These are phyloP conservation scores for Piromyces sp. DNA, from an alignment of 192 early-diverging fungal species.

Conservation along the genomic window DNA sequence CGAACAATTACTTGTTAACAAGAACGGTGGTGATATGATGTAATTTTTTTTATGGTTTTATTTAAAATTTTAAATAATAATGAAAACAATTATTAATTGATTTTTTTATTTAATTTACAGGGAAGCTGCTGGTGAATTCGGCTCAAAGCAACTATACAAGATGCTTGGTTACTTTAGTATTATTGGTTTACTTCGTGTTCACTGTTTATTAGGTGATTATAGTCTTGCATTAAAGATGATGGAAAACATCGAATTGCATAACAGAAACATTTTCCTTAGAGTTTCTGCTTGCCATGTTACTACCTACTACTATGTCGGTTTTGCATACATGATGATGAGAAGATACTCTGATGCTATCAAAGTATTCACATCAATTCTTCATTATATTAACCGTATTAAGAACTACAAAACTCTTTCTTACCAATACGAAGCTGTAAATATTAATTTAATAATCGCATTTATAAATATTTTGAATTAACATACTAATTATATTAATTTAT, in stretches of 20 bases:
- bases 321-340: conserved; percentile 96
- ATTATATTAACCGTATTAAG: conserved; percentile 77
- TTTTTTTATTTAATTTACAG: conserved; percentile 2
- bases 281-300: conserved; percentile 96
- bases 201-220: conserved; percentile 91
- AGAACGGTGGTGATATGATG: conserved; percentile 74
- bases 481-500: background rate
- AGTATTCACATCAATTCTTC: conserved; percentile 74
- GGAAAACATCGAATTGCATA: conserved; percentile 86
- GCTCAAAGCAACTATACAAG: conserved; percentile 74
- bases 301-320: conserved; percentile 92
- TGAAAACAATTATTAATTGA: background rate
- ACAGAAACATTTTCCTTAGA: conserved; percentile 71
- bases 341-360: conserved; percentile 89
- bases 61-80: background rate
- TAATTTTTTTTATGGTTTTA: conserved; percentile 6
- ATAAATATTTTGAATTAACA: conserved; percentile 1
- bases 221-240: conserved; percentile 87
- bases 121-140: conserved; percentile 78
- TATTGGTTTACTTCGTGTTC: conserved; percentile 79
- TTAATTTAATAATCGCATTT: background rate
- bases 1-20: conserved; percentile 74
- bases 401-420: conserved; percentile 85
- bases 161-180: conserved; percentile 95
- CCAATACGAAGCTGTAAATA: conserved; percentile 63